Base-by-base conservation (phyloP, 2,329 filamentous ascomycete species). In the Fusarium temperatum region DNA sequence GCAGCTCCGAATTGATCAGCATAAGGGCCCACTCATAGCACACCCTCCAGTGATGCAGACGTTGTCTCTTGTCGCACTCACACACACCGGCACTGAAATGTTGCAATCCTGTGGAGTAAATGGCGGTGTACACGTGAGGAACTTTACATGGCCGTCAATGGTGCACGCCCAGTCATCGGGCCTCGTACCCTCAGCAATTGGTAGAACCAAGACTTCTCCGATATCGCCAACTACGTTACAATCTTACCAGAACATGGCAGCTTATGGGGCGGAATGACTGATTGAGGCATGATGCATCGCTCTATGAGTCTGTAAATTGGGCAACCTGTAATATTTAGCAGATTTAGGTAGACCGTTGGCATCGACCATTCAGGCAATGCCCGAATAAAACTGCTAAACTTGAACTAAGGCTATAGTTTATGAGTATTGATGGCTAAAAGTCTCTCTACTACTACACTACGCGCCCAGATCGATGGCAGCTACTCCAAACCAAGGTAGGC, bases 181-280 rank as follows among this genome's bases (percentile, higher is more conserved):
- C 10, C 17, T 26, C 1, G 32, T 24, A 53, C 32, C n/a, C 28
- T 12, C 18, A 12, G 11, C 13, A 12, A 15, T 10, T 24, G 5
- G 18, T 30, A 10, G 8, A 8, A 24, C 12, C 3, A 14, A 20
- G 4, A n/a, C 9, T 11, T 17, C 24, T 38, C 51, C 35, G 51
- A 54, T 28, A 39, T 28, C 35, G 24, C 24, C 10, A n/a, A 28
- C 11, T 11, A 9, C 3, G n/a, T 14, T 32, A 15, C 22, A 18
- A 5, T 24, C 0, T 10, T 8, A 14, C 8, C 15, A 10, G 15
- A 18, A 24, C 22, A 24, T 2, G 22, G 13, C n/a, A 32, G 5
- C 15, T 18, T 9, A 32, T 2, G 5, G 20, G 14, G 22, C 14
- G 17, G 48, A 24, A 36, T 36, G 11, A 53, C 20, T 36, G n/a